Percentiles rank a stretch among this genome's conserved stretches.
Evolutionary conservation across 2,329 filamentous ascomycete genomes (phyloP).

Genomic region (Seiridium cupressi): DNA sequence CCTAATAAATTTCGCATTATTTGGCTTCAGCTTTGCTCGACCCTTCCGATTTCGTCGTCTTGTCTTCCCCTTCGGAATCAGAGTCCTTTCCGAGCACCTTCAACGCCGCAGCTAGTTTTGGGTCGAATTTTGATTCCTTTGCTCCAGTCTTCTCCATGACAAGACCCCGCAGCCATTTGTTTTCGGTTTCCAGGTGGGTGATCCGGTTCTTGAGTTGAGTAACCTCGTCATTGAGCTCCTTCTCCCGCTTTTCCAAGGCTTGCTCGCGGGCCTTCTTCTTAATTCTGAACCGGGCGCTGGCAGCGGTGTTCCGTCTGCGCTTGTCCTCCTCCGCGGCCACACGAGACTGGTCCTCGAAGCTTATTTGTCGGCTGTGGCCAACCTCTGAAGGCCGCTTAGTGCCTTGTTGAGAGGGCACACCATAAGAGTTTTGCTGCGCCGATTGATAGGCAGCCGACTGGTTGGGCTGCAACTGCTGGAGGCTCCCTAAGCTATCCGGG

Average conservation of each 20-base stretch:
- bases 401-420: conserved; percentile 26
- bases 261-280: conserved; percentile 97
- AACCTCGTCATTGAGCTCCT: conserved; percentile 82
- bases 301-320: conserved; percentile 83
- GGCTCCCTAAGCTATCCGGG: conserved; percentile 37
- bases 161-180: conserved; percentile 52
- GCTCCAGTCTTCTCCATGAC: conserved; percentile 79
- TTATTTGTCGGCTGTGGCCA: conserved; percentile 38
- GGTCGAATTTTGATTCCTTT: conserved; percentile 47
- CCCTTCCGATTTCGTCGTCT: background rate
- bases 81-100: conserved; percentile 16
- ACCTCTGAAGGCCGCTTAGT: conserved; percentile 48
- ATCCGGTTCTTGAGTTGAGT: conserved; percentile 70
- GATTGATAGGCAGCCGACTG: conserved; percentile 44
- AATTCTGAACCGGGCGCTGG: conserved; percentile 83
- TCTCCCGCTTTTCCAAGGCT: conserved; percentile 75
- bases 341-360: conserved; percentile 56
- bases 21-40: background rate
- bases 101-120: conserved; percentile 28
- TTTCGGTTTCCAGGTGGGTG: conserved; percentile 58
- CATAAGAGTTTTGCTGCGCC: conserved; percentile 35
- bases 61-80: conserved; percentile 4
- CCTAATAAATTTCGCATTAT: background rate
- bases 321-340: conserved; percentile 85
- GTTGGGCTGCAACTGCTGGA: conserved; percentile 52